Conservation (phyloP, 2,329 filamentous ascomycete species). For the Fusarium robinianum region DNA sequence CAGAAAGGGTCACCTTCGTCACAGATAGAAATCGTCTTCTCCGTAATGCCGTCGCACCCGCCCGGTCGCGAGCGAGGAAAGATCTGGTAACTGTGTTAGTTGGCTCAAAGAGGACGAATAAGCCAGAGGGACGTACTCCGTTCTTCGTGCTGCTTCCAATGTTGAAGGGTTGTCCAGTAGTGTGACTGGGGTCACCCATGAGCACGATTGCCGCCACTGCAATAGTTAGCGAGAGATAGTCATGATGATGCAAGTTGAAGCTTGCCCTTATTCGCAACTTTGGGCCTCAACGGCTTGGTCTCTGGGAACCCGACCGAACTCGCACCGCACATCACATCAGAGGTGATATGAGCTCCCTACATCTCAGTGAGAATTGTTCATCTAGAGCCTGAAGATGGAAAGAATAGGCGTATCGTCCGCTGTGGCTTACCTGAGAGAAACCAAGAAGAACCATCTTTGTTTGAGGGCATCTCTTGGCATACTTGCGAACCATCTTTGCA, state of each 20-base stretch:
- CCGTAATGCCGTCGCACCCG: slow-evolving; percentile 12
- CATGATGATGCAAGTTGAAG: too few species aligned
- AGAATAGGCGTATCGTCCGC: rapidly evolving
- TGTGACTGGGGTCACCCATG: slow-evolving; percentile 23
- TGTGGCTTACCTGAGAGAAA: slow-evolving; percentile 26
- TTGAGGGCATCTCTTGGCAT: slow-evolving; percentile 17
- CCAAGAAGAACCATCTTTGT: slow-evolving; percentile 32
- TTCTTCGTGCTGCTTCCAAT: slow-evolving; percentile 19
- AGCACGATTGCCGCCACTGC: slow-evolving; percentile 11
- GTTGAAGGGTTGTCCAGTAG: slow-evolving; percentile 15
- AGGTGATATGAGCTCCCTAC: slow-evolving; percentile 31
- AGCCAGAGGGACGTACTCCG: slow-evolving; percentile 7
- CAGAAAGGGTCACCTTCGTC: slow-evolving; percentile 25
- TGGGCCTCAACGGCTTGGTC: slow-evolving; percentile 14
- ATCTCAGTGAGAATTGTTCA: neutral
- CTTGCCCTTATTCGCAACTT: slow-evolving; percentile 20
- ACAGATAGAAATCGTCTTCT: slow-evolving; percentile 25
- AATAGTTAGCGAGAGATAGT: neutral
- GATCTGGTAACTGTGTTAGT: slow-evolving; percentile 13
- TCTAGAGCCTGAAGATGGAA: rapidly evolving
- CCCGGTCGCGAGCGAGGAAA: slow-evolving; percentile 14
- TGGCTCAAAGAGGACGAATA: neutral
- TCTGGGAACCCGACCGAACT: slow-evolving; percentile 27
- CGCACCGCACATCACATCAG: slow-evolving; percentile 30
- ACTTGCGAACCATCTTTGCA: slow-evolving; percentile 9